Conservation (phyloP, 1,284 basidiomycete species). For the Cystobasidium pallidum region DNA sequence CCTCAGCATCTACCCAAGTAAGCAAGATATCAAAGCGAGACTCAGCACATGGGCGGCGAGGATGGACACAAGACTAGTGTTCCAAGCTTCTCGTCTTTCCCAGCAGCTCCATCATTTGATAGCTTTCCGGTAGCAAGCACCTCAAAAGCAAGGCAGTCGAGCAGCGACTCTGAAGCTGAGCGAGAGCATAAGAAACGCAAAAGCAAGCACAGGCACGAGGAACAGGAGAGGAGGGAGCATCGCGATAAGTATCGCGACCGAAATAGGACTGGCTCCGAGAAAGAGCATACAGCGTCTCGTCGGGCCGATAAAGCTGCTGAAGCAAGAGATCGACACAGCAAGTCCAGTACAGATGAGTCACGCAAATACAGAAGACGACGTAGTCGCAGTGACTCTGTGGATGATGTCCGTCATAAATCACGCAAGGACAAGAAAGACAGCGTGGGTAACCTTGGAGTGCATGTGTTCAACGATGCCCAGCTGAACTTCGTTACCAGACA, state of each 20-base stretch:
- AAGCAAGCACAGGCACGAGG: constrained; percentile 11
- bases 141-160: constrained; percentile 16
- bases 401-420: neutral
- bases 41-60: constrained; percentile 11
- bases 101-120: constrained; percentile 30
- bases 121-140: constrained; percentile 39
- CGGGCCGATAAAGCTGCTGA: neutral
- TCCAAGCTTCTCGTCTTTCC: constrained; percentile 41
- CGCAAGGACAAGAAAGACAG: constrained; percentile 2
- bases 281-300: constrained; percentile 6
- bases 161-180: constrained; percentile 5
- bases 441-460: neutral
- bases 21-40: neutral
- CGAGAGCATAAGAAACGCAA: constrained; percentile 15
- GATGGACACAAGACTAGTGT: neutral
- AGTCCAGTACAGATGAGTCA: constrained; percentile 3
- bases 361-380: constrained; percentile 5
- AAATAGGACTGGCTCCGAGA: neutral
- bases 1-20: neutral
- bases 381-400: neutral
- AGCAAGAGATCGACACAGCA: constrained; percentile 4
- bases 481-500: constrained; percentile 3
- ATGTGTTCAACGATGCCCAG: neutral
- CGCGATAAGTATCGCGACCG: constrained; percentile 10
- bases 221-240: neutral